Conservation (phyloP, 495 filamentous ascomycete species). For the Niebla homalea region DNA sequence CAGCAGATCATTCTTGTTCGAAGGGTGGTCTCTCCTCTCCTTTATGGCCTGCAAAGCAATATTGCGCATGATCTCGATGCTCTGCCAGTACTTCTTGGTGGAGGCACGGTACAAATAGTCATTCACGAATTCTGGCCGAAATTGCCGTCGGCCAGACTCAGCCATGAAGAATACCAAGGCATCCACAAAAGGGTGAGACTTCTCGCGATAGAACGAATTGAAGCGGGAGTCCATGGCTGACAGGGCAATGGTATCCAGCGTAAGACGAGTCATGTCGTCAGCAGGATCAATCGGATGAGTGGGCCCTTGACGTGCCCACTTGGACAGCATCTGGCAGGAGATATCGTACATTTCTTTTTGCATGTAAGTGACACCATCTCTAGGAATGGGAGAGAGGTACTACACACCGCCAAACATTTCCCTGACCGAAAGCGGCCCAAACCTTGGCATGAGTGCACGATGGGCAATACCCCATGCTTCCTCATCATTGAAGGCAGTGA, state of each 20-base stretch:
- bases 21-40: constrained; percentile 40
- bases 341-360: constrained; percentile 59
- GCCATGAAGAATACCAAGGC: constrained; percentile 48
- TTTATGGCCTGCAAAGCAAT: constrained; percentile 47
- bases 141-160: constrained; percentile 39
- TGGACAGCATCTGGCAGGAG: constrained; percentile 48
- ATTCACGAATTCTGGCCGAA: constrained; percentile 37
- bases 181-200: constrained; percentile 51
- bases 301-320: constrained; percentile 58
- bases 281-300: constrained; percentile 41
- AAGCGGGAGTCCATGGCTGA: constrained; percentile 65
- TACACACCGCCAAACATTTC: constrained; percentile 41
- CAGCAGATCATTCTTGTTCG: constrained; percentile 53
- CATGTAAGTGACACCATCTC: too few species aligned
- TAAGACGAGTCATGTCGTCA: constrained; percentile 64
- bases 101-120: constrained; percentile 33
- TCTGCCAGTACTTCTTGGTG: constrained; percentile 41
- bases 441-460: constrained; percentile 50
- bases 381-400: too few species aligned
- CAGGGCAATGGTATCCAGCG: constrained; percentile 59
- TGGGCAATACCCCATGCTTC: constrained; percentile 62
- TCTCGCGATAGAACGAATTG: constrained; percentile 59
- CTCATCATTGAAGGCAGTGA: constrained; percentile 50
- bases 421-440: constrained; percentile 56
- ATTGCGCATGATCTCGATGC: constrained; percentile 42